Evolutionary conservation across 805 yeast species (phyloP), one percentile per base, ranked within the genome.

Genomic region (Yarrowia porcina): DNA sequence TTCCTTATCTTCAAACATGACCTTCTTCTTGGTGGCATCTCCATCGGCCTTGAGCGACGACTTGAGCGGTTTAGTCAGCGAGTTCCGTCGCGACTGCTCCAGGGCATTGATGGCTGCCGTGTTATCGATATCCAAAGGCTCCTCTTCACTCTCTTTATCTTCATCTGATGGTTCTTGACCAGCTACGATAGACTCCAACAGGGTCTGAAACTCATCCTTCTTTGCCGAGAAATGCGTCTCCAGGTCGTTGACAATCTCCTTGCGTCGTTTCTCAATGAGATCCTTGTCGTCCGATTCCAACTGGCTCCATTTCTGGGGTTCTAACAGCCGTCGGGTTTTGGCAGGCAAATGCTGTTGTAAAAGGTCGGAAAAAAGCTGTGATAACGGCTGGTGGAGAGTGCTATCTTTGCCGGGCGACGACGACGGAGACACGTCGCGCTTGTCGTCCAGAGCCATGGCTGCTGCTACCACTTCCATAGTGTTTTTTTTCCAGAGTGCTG

Each of bases 31-130:
- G 42, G 59, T 36, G 2, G 44, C 59, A 17, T 52, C 59, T 35
- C 59, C 59, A 9, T 49, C 57, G 9, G 59, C 59, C 17, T 52
- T 52, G 25, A 52, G 59, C 6, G 59, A 52, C 32, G 44, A 35
- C 20, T 52, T 52, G 33, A 52, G 59, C 44, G 59, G 59, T n/a
- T 52, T 52, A 9, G 59, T 35, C 23, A 52, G 59, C 59, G 59
- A 52, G 33, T 52, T 52, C 2, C 59, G 42, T 7, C 59, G 59
- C 44, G 25, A 52, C 38, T 52, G 42, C 25, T 52, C 59, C 25
- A 52, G 32, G 4, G 59, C 59, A n/a, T 33, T 52, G 13, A 52
- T 36, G 4, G 59, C 59, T 11, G 59, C 38, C n/a, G 59, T 33
- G 33, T 36, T 52, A 23, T 36, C 33, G n/a, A 52, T 52, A 13